Conservation (phyloP, 2,329 filamentous ascomycete genomes). For the Aspergillus ruber region DNA sequence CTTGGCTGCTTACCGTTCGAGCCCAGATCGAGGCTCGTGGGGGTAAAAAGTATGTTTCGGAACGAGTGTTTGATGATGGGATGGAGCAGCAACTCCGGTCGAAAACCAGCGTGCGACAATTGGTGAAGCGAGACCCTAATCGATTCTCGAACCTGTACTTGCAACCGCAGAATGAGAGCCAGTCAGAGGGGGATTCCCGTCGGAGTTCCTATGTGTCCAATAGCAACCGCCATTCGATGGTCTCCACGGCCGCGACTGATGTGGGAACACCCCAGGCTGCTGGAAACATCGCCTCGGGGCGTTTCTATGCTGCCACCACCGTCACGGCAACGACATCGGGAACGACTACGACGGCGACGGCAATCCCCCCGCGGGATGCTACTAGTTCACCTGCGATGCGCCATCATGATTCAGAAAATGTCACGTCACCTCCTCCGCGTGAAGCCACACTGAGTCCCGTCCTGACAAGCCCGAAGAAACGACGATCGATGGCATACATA, state of each 20-base stretch:
- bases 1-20: conserved; percentile 41
- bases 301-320: conserved; percentile 11
- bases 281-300: conserved; percentile 4
- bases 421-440: conserved; percentile 8
- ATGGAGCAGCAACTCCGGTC: conserved; percentile 19
- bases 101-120: conserved; percentile 24
- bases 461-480: conserved; percentile 17
- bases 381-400: conserved; percentile 12
- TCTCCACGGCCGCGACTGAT: conserved; percentile 23
- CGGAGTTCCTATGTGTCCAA: conserved; percentile 24
- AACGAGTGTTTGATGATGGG: conserved; percentile 27
- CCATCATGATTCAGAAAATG: conserved; percentile 7
- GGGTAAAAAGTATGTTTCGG: conserved; percentile 39
- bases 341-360: no score
- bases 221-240: conserved; percentile 20
- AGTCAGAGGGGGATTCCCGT: conserved; percentile 17
- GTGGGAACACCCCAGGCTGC: conserved; percentile 9
- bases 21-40: conserved; percentile 41
- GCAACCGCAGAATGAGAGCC: conserved; percentile 23
- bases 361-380: conserved; percentile 3
- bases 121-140: conserved; percentile 30
- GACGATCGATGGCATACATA: conserved; percentile 19
- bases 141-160: conserved; percentile 25
- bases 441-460: conserved; percentile 14
- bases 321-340: not conserved